Base-by-base conservation (phyloP, 2,329 filamentous ascomycete species). In the Ascochyta pisi region DNA sequence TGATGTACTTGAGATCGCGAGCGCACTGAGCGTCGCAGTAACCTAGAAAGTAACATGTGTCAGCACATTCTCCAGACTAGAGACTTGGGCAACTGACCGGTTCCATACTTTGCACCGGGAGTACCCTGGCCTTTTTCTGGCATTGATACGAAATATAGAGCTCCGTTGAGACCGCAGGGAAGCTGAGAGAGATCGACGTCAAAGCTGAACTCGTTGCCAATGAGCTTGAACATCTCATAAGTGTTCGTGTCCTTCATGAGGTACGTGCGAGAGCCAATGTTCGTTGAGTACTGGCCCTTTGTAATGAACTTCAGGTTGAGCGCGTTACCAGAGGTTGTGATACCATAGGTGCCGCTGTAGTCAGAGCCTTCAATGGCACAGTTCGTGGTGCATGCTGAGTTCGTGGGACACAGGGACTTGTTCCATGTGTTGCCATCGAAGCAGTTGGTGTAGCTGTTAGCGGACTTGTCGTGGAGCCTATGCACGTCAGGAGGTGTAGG, bases 161-260 rank as follows among this genome's bases (percentile, higher is more conserved):
- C 71, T 35, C 87, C 88, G 69, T 91, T 90, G 50, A 91, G 77
- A 45, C 88, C 89, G 65, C 89, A 91, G 43, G 83, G 83, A n/a
- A 89, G 76, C 54, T 82, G 81, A 16, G 86, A 89, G 19, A 89
- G 60, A 44, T 76, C 74, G 1, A 76, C 73, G 47, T 76, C 74
- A 37, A 76, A 76, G 8, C 66, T 70, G 55, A 76, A 76, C 57
- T 76, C 74, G 37, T 75, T 71, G 19, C 70, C 68, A 23, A 71
- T 65, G 19, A 76, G 65, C 46, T 74, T 75, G 66, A 74, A 76
- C 60, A 72, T 68, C 50, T 76, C 50, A 35, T 74, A 75, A 35
- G 66, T 73, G 44, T 62, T 65, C 0, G 63, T 50, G 41, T 69
- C 64, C 42, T 70, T 69, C 67, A 76, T 68, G 37, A 76, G 58